Base-by-base conservation (phyloP, 257 asterid species). In the Perilla frutescens region DNA sequence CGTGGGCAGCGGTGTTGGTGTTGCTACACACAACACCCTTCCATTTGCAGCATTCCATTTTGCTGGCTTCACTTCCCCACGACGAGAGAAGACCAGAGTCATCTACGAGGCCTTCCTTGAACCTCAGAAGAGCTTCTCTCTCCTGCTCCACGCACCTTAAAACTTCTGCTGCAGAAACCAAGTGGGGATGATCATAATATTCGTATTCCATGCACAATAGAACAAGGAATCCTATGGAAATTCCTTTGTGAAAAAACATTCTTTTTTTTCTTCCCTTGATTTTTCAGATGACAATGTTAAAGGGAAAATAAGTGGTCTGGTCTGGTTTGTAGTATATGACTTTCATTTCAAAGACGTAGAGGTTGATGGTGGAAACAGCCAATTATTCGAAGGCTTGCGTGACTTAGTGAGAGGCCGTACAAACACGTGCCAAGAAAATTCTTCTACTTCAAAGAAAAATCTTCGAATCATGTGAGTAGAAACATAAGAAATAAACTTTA, bases 11-110 rank as follows among this genome's bases (percentile, higher is more conserved):
- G 13, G n/a, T 44, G 66, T 86, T 81, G 13, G n/a, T 44, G 66
- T 86, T 79, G 77, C 79, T 63, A 44, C 90, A 86, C 0, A 7
- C 6, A 1, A 85, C 76, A 0, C 88, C 88, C 8, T 53, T 31
- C 88, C 90, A 83, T 13, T 67, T 7, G 76, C 88, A 83, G 68
- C 90, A 86, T 14, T 82, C 89, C 51, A 8, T 47, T 13, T 3
- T 47, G 51, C 4, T 4, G 20, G 70, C 80, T 12, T 70, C 83
- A 12, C 43, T 49, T 78, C 74, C 82, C 89, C 89, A 82, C 0
- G 85, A 78, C 0, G 72, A 73, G 49, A 79, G 75, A 13, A 41
- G 3, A 5, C 41, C 74, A 26, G 2, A 4, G 0, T 74, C 63
- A 3, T 81, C 79, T 2, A 13, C 57, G 34, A 84, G 66, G 59